These are phyloP conservation scores for Periconia sp. DNA, from an alignment of 2,329 filamentous ascomycete species.

Conservation along the genomic window DNA sequence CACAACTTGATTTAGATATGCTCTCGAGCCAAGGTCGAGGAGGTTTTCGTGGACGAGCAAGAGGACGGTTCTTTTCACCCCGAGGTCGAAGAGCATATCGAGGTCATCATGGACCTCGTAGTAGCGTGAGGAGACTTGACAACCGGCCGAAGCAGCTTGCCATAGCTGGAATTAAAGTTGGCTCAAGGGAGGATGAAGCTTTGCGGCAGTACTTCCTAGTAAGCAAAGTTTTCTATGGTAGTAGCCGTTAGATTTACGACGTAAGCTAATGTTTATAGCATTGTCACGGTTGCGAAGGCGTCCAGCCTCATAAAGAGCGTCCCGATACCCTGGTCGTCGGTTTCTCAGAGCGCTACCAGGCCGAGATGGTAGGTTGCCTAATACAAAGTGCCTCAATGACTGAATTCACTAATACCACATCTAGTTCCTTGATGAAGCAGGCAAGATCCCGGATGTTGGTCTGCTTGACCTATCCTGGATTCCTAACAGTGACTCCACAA, in stretches of 20 bases:
- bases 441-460: conserved; percentile 67
- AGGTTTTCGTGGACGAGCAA: conserved; percentile 50
- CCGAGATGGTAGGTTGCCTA: conserved; percentile 61
- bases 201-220: conserved; percentile 72
- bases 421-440: conserved; percentile 60
- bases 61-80: too few species aligned
- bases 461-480: conserved; percentile 72
- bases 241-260: too few species aligned
- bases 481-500: conserved; percentile 32
- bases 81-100: too few species aligned
- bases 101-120: conserved; percentile 25
- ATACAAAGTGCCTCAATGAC: conserved; percentile 1
- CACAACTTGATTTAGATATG: conserved; percentile 56
- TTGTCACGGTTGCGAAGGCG: conserved; percentile 44
- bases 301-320: conserved; percentile 47
- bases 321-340: conserved; percentile 47
- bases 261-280: conserved; percentile 25
- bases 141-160: conserved; percentile 74
- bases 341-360: conserved; percentile 61
- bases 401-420: neutral
- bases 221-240: conserved; percentile 13
- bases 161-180: conserved; percentile 69
- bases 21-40: conserved; percentile 49
- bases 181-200: conserved; percentile 67
- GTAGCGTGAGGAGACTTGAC: conserved; percentile 70